A percentile compares a stretch with the other conserved stretches of the same genome.
These are phyloP conservation scores for Petunia axillaris DNA, from an alignment of 257 asterid species.

Conservation along the genomic window DNA sequence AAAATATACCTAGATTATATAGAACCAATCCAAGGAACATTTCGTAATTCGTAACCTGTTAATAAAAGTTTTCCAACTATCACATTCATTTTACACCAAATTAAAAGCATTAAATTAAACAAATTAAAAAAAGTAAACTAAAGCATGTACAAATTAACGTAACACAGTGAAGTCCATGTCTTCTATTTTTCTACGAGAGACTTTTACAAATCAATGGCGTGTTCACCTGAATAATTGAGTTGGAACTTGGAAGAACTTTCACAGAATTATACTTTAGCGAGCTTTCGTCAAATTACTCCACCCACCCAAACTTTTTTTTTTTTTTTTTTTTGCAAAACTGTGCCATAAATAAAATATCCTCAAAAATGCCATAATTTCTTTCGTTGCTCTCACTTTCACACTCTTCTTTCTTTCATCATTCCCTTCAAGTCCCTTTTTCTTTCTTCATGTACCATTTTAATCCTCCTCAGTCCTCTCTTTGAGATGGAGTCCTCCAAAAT, in stretches of 20 bases:
- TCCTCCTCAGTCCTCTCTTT: constrained; percentile 42
- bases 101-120: too few species aligned
- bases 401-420: not conserved
- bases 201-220: constrained; percentile 4
- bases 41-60: too few species aligned
- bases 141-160: too few species aligned
- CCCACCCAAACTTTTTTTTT: not conserved
- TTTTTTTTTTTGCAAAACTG: not conserved
- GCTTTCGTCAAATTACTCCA: not conserved
- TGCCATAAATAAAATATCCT: not conserved
- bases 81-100: too few species aligned
- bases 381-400: not conserved
- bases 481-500: constrained; percentile 80
- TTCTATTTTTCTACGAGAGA: not conserved
- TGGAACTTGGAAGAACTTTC: not conserved
- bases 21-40: too few species aligned
- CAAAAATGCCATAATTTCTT: not conserved
- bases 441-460: not conserved
- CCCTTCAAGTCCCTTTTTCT: not conserved
- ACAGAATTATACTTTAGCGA: not conserved
- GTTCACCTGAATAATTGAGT: not conserved
- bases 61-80: too few species aligned
- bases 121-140: too few species aligned
- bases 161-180: not conserved
- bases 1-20: too few species aligned